Conservation (phyloP, 2,329 filamentous ascomycete genomes). For the Trichoderma arundinaceum region DNA sequence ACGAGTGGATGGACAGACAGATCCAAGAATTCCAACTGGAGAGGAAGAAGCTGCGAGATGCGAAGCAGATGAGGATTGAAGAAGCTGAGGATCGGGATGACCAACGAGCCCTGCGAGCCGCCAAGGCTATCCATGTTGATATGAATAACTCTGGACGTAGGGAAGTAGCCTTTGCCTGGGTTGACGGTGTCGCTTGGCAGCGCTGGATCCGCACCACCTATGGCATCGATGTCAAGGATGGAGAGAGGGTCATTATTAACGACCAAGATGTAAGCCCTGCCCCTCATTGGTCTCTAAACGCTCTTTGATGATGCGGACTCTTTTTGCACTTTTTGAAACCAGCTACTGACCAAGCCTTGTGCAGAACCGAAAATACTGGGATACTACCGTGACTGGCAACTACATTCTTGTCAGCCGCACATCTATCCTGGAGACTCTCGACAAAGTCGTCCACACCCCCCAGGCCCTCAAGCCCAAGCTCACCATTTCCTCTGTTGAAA, state of each 20-base stretch:
- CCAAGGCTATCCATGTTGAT: conserved; percentile 89
- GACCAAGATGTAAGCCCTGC: conserved; percentile 83
- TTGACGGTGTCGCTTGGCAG: conserved; percentile 97
- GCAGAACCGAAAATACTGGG: conserved; percentile 93
- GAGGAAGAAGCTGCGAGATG: conserved; percentile 88
- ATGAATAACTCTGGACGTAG: conserved; percentile 87
- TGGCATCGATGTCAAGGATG: conserved; percentile 84
- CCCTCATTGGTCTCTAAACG: no score
- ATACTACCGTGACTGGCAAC: conserved; percentile 85
- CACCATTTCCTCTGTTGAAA: conserved; percentile 73
- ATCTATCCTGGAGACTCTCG: conserved; percentile 85
- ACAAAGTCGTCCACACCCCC: conserved; percentile 70
- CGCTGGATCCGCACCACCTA: conserved; percentile 96
- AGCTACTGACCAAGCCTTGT: background rate
- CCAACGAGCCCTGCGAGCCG: conserved; percentile 80
- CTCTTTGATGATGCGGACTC: background rate
- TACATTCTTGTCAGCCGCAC: conserved; percentile 88
- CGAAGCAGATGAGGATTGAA: conserved; percentile 93
- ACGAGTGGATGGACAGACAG: conserved; percentile 98
- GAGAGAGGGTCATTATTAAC: conserved; percentile 93
- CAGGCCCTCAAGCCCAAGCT: conserved; percentile 77
- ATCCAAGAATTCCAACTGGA: conserved; percentile 90
- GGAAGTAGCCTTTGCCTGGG: conserved; percentile 94
- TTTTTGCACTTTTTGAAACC: background rate
- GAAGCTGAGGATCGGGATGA: conserved; percentile 94